Conservation (phyloP, 768 basidiomycete genomes). For the Mycena pura region DNA sequence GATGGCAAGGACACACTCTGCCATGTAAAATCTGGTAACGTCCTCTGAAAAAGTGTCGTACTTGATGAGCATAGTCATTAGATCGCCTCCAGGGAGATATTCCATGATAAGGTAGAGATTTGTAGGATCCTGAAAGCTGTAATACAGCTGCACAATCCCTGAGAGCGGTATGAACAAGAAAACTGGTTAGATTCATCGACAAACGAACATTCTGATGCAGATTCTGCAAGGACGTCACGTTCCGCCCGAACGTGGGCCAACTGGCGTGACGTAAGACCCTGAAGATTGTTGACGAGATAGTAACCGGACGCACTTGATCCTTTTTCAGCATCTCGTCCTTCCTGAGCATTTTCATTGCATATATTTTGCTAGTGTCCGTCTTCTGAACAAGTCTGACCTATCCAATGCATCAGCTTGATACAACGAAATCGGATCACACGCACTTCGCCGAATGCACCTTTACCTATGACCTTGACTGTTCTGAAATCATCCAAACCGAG, state of each 20-base stretch:
- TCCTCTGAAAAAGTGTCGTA: constrained; percentile 99
- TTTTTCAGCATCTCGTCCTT: constrained; percentile 99
- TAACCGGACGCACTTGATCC: constrained; percentile 74
- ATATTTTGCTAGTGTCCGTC: constrained; percentile 95
- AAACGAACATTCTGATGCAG: constrained; percentile 62
- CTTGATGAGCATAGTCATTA: constrained; percentile 99
- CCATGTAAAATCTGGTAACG: constrained; percentile 97
- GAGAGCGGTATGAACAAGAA: constrained; percentile 33
- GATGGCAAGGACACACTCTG: constrained; percentile 97
- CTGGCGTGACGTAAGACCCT: constrained; percentile 46
- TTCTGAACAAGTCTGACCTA: constrained; percentile 95
- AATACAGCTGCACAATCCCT: constrained; percentile 97
- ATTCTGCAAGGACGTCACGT: constrained; percentile 95
- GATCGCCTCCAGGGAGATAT: constrained; percentile 96
- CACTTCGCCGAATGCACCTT: constrained; percentile 98
- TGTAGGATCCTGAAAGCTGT: constrained; percentile 95
- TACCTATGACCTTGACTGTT: constrained; percentile 98
- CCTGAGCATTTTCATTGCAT: constrained; percentile 71
- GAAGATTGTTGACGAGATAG: not conserved
- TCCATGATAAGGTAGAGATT: constrained; percentile 99
- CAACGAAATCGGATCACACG: constrained; percentile 25
- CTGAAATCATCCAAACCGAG: constrained; percentile 92
- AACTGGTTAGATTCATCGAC: not conserved
- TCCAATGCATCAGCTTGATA: constrained; percentile 15
- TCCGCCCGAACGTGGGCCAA: constrained; percentile 98